These are phyloP conservation scores for Podospora fimiseda DNA, from an alignment of 495 filamentous ascomycete genomes.

Conservation along the genomic window DNA sequence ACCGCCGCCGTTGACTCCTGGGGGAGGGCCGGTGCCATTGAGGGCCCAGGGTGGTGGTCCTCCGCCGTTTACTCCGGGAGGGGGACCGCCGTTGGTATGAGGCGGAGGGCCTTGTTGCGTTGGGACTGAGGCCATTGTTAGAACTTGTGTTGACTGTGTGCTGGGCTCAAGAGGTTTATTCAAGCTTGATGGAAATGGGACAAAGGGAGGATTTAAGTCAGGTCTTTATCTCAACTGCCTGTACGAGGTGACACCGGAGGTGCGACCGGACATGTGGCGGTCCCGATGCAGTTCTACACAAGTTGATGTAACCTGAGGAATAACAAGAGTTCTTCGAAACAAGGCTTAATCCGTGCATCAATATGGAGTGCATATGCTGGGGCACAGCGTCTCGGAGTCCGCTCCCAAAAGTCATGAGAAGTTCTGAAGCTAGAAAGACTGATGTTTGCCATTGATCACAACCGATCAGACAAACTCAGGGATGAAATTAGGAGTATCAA, in stretches of 20 bases:
- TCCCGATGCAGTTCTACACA: neutral
- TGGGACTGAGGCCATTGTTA: neutral
- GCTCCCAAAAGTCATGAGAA: too few species aligned
- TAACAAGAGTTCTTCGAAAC: neutral
- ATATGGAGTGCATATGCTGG: neutral
- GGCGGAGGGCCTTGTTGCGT: neutral
- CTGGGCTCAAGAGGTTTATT: too few species aligned
- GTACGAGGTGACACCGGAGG: neutral
- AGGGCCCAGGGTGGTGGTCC: neutral
- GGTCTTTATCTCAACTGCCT: neutral
- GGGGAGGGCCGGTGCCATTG: neutral
- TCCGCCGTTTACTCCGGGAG: neutral
- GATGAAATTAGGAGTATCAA: too few species aligned
- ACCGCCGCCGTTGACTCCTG: neutral
- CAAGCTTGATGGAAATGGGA: too few species aligned
- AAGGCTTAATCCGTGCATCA: neutral
- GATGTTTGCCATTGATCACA: too few species aligned
- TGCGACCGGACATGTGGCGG: slow-evolving; percentile 1
- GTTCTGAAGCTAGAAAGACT: too few species aligned
- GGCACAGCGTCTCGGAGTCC: neutral
- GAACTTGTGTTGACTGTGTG: too few species aligned
- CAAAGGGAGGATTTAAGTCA: too few species aligned
- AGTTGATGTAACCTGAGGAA: neutral
- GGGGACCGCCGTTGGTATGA: neutral
- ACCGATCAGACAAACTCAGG: too few species aligned